These are phyloP conservation scores for Fusarium succisae DNA, from an alignment of 2,329 filamentous ascomycete genomes.

Conservation along the genomic window DNA sequence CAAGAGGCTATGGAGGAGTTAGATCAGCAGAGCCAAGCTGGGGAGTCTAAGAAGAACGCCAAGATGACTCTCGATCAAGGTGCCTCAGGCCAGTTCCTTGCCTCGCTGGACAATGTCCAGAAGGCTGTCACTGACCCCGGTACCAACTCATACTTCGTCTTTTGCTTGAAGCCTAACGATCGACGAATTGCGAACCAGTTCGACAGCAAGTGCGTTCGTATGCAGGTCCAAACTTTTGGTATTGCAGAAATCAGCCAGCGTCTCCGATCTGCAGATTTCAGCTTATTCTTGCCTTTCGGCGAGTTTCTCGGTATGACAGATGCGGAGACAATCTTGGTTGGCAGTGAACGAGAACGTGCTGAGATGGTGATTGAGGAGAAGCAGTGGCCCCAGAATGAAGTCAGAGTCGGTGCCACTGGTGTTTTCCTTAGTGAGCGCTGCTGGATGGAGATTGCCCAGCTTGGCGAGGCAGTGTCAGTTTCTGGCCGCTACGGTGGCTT, in stretches of 20 bases:
- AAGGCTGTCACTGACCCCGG: constrained; percentile 84
- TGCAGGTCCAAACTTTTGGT: constrained; percentile 93
- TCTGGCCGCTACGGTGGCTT: constrained; percentile 50
- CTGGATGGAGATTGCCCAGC: constrained; percentile 88
- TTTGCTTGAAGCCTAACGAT: constrained; percentile 97
- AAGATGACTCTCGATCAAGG: constrained; percentile 75
- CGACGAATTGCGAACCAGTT: constrained; percentile 98
- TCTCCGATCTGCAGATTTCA: constrained; percentile 92
- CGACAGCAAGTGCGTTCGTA: constrained; percentile 96
- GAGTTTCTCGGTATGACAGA: constrained; percentile 94
- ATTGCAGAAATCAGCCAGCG: constrained; percentile 97
- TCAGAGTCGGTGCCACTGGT: constrained; percentile 88
- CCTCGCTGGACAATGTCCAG: constrained; percentile 88
- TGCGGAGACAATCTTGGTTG: constrained; percentile 84
- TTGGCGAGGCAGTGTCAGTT: constrained; percentile 70
- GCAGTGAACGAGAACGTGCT: constrained; percentile 90
- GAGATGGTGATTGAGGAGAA: constrained; percentile 92
- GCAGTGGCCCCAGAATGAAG: constrained; percentile 92
- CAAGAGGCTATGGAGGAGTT: constrained; percentile 57
- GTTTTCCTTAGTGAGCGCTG: constrained; percentile 95
- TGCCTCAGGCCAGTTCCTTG: constrained; percentile 90
- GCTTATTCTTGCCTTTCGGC: constrained; percentile 91
- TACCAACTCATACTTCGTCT: constrained; percentile 94
- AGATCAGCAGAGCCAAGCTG: constrained; percentile 60
- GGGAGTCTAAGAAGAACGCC: constrained; percentile 54